Evolutionary conservation across 176 grass and related monocot genomes (phyloP).

Genomic region (Chloris gayana): DNA sequence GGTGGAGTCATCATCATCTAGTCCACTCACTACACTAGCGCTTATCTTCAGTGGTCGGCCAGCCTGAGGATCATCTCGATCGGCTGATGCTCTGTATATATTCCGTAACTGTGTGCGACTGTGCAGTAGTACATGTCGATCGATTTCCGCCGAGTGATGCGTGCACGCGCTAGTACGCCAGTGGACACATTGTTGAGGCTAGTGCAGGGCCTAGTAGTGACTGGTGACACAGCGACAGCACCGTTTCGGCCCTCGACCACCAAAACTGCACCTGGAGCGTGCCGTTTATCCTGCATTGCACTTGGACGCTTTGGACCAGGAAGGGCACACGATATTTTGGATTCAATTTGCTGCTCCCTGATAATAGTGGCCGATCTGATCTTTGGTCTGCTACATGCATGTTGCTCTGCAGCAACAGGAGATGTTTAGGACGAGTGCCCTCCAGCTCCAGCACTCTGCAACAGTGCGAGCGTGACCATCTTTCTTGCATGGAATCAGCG

Average conservation of each 20-base stretch:
- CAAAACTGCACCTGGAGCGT: no score
- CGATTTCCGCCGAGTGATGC: neutral
- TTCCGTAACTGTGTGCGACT: neutral
- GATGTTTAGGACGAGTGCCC: neutral
- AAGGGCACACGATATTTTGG: neutral
- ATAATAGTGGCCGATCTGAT: neutral
- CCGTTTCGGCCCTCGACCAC: neutral
- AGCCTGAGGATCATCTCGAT: neutral
- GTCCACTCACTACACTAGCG: conserved; percentile 14
- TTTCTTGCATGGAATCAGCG: conserved; percentile 17
- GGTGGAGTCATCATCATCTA: conserved; percentile 33
- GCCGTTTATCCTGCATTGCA: conserved; percentile 5
- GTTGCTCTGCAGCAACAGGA: neutral
- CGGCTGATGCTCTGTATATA: neutral
- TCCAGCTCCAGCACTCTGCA: neutral
- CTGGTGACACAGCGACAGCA: neutral
- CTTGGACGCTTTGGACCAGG: neutral
- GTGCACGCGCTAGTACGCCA: neutral
- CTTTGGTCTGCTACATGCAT: neutral
- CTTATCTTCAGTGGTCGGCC: neutral
- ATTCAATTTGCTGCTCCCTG: neutral
- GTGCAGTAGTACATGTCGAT: neutral
- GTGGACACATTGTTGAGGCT: neutral
- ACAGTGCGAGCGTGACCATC: neutral
- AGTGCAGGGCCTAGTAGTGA: neutral